Conservation (phyloP, 768 basidiomycete species). For the Tylopilus felleus region DNA sequence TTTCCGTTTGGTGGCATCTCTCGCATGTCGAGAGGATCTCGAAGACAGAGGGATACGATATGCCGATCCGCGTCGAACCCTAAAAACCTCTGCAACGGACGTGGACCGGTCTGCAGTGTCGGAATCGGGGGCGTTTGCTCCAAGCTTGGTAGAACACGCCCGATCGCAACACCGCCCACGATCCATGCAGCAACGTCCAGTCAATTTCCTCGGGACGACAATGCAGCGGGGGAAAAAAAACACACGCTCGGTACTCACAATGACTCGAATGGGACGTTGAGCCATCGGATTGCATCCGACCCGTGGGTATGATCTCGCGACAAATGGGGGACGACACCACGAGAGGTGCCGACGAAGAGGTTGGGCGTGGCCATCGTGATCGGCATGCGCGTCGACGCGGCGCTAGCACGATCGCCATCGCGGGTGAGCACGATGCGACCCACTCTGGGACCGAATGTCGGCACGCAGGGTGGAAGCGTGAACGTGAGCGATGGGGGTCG, state of each 20-base stretch:
- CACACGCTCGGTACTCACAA: background rate
- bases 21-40: constrained; percentile 61
- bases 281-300: constrained; percentile 54
- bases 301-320: constrained; percentile 55
- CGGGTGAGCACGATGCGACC: constrained; percentile 22
- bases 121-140: constrained; percentile 67
- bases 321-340: constrained; percentile 73
- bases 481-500: constrained; percentile 20
- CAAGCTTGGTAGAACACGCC: constrained; percentile 39
- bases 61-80: constrained; percentile 49
- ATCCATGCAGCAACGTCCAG: background rate
- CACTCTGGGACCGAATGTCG: constrained; percentile 27
- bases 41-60: constrained; percentile 55
- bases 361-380: constrained; percentile 58
- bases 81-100: constrained; percentile 64
- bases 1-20: constrained; percentile 76
- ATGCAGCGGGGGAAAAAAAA: background rate
- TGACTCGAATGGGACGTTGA: constrained; percentile 59
- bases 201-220: background rate
- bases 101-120: constrained; percentile 47
- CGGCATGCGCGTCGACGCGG: background rate
- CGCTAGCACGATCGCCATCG: background rate
- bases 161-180: background rate
- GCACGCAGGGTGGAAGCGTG: background rate
- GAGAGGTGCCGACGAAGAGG: constrained; percentile 59